Evolutionary conservation across 2,329 filamentous ascomycete genomes (phyloP).

Genomic region (Cladophialophora yegresii): DNA sequence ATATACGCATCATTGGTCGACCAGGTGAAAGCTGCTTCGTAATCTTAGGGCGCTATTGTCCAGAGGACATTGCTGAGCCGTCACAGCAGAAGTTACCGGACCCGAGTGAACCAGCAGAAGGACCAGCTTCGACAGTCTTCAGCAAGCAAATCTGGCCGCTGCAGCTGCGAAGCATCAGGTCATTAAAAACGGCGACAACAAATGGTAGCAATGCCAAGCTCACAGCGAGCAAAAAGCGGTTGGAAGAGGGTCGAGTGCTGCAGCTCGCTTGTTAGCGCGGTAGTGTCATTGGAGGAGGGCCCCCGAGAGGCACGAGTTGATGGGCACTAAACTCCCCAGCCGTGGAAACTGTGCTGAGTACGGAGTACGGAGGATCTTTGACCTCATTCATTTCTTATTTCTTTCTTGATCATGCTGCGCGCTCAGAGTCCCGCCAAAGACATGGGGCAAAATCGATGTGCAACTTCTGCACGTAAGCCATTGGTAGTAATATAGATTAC

Average conservation of each 20-base stretch:
- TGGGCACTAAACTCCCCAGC: neutral
- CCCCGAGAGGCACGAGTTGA: neutral
- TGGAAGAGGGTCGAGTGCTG: neutral
- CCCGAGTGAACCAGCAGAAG: neutral
- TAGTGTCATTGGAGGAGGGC: neutral
- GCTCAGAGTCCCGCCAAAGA: neutral
- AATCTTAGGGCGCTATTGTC: neutral
- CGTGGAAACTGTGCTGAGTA: neutral
- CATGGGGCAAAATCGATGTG: neutral
- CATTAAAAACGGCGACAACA: neutral
- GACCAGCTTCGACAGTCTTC: neutral
- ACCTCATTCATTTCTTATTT: neutral
- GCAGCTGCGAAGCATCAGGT: too few species aligned
- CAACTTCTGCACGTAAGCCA: neutral
- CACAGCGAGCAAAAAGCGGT: neutral
- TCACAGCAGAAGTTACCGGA: neutral
- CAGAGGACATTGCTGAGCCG: neutral
- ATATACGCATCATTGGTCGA: neutral
- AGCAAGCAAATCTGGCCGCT: neutral
- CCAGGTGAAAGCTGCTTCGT: neutral
- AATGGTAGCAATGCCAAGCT: neutral
- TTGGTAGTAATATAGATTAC: too few species aligned
- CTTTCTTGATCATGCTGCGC: neutral
- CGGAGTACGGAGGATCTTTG: too few species aligned
- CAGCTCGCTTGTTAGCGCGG: neutral